These are phyloP conservation scores for Sicyos baderoa DNA, from an alignment of 306 rosid species.

Conservation along the genomic window DNA sequence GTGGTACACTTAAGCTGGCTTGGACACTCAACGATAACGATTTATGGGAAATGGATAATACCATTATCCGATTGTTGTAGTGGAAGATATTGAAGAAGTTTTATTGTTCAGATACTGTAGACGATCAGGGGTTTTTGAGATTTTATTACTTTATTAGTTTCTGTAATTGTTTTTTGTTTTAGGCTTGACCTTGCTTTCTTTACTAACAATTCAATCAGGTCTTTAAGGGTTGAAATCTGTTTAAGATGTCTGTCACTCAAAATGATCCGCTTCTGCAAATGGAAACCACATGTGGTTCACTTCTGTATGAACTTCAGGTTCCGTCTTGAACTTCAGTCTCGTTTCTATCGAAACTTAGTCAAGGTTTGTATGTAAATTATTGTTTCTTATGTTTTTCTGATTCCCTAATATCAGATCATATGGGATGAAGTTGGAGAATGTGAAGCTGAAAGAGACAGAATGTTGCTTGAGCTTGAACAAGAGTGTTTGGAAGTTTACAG, in stretches of 20 bases:
- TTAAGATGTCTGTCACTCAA: slow-evolving; percentile 35
- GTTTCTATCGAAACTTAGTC: not conserved
- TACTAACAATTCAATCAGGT: too few relatives aligned
- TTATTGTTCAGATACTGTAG: not conserved
- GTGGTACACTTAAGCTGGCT: too few relatives aligned
- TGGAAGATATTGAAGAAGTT: too few relatives aligned
- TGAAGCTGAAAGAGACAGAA: slow-evolving; percentile 61
- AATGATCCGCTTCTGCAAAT: slow-evolving; percentile 57
- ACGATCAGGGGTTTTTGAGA: not conserved
- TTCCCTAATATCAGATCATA: too few relatives aligned
- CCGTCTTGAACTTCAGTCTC: slow-evolving; percentile 15
- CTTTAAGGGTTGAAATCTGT: not conserved
- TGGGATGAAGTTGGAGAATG: slow-evolving; percentile 97
- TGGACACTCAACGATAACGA: too few relatives aligned
- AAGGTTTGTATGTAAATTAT: not conserved
- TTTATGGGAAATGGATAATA: too few relatives aligned
- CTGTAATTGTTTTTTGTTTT: not conserved
- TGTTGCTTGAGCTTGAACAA: slow-evolving; percentile 77
- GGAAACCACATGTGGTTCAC: slow-evolving; percentile 69
- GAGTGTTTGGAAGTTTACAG: slow-evolving; percentile 87
- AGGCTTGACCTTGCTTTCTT: not conserved
- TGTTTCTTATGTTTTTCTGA: too few relatives aligned
- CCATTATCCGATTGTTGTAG: too few relatives aligned
- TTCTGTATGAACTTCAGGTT: slow-evolving; percentile 84
- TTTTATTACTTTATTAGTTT: not conserved